A percentile compares a stretch with the other conserved stretches of the same genome.
phyloP scores from a whole-genome alignment of 805 yeast species.

The Metschnikowia borealis region DNA sequence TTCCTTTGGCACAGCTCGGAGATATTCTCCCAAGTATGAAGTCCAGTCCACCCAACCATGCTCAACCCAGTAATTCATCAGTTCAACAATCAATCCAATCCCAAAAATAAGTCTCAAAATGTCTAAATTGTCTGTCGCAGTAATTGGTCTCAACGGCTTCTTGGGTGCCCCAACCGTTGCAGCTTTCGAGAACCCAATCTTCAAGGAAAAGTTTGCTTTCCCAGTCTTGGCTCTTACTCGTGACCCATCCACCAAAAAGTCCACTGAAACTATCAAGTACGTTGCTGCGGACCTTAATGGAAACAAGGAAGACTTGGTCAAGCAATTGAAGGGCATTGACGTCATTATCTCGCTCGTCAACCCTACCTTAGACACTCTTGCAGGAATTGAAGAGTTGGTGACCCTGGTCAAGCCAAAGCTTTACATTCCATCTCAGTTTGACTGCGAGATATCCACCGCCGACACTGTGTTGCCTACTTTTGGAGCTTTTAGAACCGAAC shows the following conservation, averaged over 20 bases:
- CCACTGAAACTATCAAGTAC: conserved; percentile 37
- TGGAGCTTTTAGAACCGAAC: conserved; percentile 28
- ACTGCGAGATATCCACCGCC: conserved; percentile 38
- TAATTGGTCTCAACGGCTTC: conserved; percentile 50
- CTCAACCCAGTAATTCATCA: too few relatives aligned
- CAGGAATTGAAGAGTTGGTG: conserved; percentile 35
- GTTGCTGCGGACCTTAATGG: conserved; percentile 29
- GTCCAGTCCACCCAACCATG: too few relatives aligned
- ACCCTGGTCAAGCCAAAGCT: conserved; percentile 25
- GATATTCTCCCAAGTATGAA: too few relatives aligned
- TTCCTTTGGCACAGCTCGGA: too few relatives aligned
- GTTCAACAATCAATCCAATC: not conserved
- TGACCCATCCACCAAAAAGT: conserved; percentile 22
- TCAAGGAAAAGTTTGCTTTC: conserved; percentile 36
- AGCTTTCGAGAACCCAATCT: conserved; percentile 42
- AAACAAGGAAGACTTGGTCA: conserved; percentile 19
- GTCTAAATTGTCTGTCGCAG: conserved; percentile 37
- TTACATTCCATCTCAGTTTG: conserved; percentile 52
- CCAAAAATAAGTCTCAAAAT: conserved; percentile 4
- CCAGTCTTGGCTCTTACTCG: conserved; percentile 46
- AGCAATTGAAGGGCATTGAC: conserved; percentile 45
- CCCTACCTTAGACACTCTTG: conserved; percentile 26
- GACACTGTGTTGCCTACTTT: conserved; percentile 32
- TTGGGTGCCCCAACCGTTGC: conserved; percentile 46
- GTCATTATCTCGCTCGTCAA: conserved; percentile 46